Evolutionary conservation across 192 early-diverging fungal genomes (phyloP), one percentile per base, ranked within the genome.

Genomic region (Backusella psychrophila): DNA sequence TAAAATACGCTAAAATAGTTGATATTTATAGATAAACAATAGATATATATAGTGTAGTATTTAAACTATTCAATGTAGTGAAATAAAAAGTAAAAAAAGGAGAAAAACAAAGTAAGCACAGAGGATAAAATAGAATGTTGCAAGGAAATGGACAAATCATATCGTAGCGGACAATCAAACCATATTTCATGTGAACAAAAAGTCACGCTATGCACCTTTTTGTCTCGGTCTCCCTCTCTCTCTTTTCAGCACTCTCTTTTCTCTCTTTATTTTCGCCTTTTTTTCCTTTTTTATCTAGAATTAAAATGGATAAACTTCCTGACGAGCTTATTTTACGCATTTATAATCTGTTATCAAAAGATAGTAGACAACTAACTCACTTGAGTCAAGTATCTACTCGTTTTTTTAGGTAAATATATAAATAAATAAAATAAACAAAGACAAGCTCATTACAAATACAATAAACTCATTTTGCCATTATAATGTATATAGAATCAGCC

Each of bases 311-410:
- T 71, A 44, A 35, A 42, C 53, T 77, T n/a, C 76, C 76, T 63
- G 76, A 77, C 36, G 76, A 77, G 70, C 52, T 77, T 14, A 29
- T 77, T 35, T 53, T 77, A 63, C 65, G 69, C 49, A 77, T 72
- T 26, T 36, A 53, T 23, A 31, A 53, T 31, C 59, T 71, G 33
- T 41, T 69, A 44, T 69, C 49, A 26, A 52, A 23, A 35, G 69
- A 65, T 72, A 35, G 23, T 0, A 49, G 38, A 29, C 76, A 77
- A 66, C 67, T 77, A 2, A 19, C 38, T 9, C 8, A 38, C 9
- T n/a, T 77, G 6, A 46, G 23, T 14, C 33, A 65, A 4, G 76
- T 77, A 26, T 71, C 36, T 29, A 70, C 41, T 42, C 38, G 31
- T 35, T 35, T 69, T 7, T 23, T 72, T 17, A 72, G 76, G 76